These are phyloP conservation scores for Russula compacta DNA, from an alignment of 768 basidiomycete species.

Conservation along the genomic window DNA sequence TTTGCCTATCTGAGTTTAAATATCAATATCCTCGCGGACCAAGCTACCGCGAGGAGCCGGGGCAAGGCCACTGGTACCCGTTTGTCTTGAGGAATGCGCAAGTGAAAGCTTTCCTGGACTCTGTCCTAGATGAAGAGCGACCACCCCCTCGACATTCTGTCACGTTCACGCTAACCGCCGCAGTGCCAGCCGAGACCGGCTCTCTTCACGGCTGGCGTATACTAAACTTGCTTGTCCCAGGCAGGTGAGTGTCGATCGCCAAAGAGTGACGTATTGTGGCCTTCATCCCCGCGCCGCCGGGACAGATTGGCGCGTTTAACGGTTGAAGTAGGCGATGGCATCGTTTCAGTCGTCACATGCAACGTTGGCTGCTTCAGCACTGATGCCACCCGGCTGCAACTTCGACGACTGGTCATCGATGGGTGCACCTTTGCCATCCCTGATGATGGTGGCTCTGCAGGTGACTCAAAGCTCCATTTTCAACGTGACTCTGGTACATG, in stretches of 20 bases:
- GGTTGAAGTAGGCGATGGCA: slow-evolving; percentile 18
- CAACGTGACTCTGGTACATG: background rate
- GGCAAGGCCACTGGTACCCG: slow-evolving; percentile 63
- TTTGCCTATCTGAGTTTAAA: background rate
- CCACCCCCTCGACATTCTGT: background rate
- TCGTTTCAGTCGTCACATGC: slow-evolving; percentile 18
- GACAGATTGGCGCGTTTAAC: slow-evolving; percentile 33
- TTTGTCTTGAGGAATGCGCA: slow-evolving; percentile 44
- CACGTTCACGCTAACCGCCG: slow-evolving; percentile 64
- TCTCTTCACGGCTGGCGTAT: slow-evolving; percentile 65
- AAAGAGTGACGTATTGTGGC: background rate
- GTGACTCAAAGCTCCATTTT: background rate
- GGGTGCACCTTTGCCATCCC: background rate
- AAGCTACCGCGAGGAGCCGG: slow-evolving; percentile 55
- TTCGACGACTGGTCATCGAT: slow-evolving; percentile 13
- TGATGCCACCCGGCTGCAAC: background rate
- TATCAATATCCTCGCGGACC: background rate
- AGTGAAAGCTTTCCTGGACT: slow-evolving; percentile 50
- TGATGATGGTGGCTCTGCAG: background rate
- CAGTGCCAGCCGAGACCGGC: slow-evolving; percentile 59
- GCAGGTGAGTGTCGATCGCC: slow-evolving; percentile 40
- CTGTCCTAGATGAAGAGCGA: slow-evolving; percentile 14
- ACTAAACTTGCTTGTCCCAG: slow-evolving; percentile 48
- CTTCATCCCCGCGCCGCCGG: background rate
- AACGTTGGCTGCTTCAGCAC: slow-evolving; percentile 24